Base-by-base conservation (phyloP, 768 basidiomycete species). In the Calocybe cyanea region DNA sequence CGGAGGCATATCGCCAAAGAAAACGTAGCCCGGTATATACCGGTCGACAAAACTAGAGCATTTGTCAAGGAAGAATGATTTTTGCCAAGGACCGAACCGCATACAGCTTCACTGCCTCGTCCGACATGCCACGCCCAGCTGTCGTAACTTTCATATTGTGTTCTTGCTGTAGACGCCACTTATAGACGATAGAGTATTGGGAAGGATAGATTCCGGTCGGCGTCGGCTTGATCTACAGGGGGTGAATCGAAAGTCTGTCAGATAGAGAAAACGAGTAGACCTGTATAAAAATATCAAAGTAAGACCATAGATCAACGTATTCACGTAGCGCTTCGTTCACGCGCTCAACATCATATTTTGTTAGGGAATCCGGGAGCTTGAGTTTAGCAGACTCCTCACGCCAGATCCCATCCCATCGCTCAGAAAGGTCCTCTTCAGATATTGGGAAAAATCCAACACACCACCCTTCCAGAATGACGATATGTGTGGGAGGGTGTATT, bases 381-480 rank as follows among this genome's bases (percentile, higher is more conserved):
- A 77, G 63, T 33, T 53, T 62, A 48, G 46, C 46, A n/a, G 61
- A 57, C 51, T 73, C 71, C 28, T 62, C 57, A 36, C 53, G 61
- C 73, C 76, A 79, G 9, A 55, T 48, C 2, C 69, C 68, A 32
- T 68, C 61, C 77, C 85, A 91, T 23, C 73, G 68, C 31, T 58
- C 59, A 35, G 78, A 71, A 25, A 92, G 61, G 49, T 79, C 77
- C 8, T 69, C 63, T 14, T 53, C 37, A 0, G 69, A 55, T 5
- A 90, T 70, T 1, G 91, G 83, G 41, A 75, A 73, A 60, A 96
- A 97, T 0, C 95, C 94, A 18, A 88, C 80, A 64, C 85, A 92
- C 96, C 96, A 99, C 8, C 96, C 96, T 68, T 99, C 96, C 39
- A 99, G 68, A 39, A 99, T 75, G 40, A 98, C 85, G 11, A 98